Evolutionary conservation across 192 early-diverging fungal species (phyloP), one percentile per base, ranked within the genome.

Genomic region (Coemansia sp.): DNA sequence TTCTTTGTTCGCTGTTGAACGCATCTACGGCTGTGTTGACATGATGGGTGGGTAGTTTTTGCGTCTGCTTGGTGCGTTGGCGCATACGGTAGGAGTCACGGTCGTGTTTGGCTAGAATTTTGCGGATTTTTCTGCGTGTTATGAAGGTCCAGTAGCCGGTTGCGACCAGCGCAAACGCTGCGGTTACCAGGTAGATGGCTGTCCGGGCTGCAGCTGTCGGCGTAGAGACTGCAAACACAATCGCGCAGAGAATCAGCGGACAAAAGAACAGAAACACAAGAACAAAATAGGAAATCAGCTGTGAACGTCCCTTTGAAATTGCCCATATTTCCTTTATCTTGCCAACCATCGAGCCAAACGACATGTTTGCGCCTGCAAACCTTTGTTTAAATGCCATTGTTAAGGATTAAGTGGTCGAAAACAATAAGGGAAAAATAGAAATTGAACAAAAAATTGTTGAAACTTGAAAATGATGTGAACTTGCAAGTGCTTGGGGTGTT

Each of bases 191-290:
- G 22, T 76, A 81, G 15, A 81, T 64, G 2, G 79, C 79, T 1
- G 71, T 60, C 28, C 72, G 72, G 41, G 67, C 74, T 8, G 58
- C 64, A 5, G 53, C 28, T 1, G 70, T 54, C 1, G 79, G 73
- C 0, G 22, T 62, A 1, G 79, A 75, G 43, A 81, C 72, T 11
- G 70, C 60, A 58, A 81, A 54, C 8, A 74, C 74, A 32, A 81
- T 65, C 0, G 67, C 79, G 5, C 70, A 64, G 56, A 81, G 72
- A 37, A 81, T 73, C 18, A 81, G 41, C 14, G 79, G 79, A 12
- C 68, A 51, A 34, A 81, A 76, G 35, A 60, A 48, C 2, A 70
- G 68, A 11, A 70, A n/a, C 18, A 51, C 17, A n/a, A 70, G 28
- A 18, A 70, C 37, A 43, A 36, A 32, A 20, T 32, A 63, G 28